Evolutionary conservation across 1,139 yeast genomes (phyloP).

Genomic region (Lodderomyces elongisporus): DNA sequence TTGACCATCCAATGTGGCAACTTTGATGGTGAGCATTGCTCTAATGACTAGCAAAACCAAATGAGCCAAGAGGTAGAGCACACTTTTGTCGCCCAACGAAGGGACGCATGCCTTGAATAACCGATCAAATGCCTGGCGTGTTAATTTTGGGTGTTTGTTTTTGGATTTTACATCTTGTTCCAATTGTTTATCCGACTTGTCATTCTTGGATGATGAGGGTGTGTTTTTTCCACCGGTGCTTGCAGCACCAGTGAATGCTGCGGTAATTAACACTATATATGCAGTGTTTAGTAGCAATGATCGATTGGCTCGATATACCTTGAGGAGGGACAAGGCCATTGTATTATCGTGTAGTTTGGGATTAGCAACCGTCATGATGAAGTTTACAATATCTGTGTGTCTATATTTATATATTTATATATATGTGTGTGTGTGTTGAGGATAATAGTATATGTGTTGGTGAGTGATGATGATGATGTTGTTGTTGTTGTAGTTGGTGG

Average conservation of each 20-base stretch:
- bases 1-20: conserved; percentile 83
- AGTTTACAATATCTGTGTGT: too few species aligned
- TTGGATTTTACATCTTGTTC: conserved; percentile 8
- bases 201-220: conserved; percentile 3
- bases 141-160: conserved; percentile 21
- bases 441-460: too few species aligned
- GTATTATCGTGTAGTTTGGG: conserved; percentile 6
- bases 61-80: conserved; percentile 50
- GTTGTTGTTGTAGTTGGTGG: too few species aligned
- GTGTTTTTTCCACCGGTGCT: conserved; percentile 17
- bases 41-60: conserved; percentile 58
- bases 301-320: conserved; percentile 42
- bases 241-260: conserved; percentile 45
- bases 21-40: conserved; percentile 73
- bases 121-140: conserved; percentile 29
- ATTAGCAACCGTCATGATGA: conserved; percentile 6
- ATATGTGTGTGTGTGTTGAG: too few species aligned
- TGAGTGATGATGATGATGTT: too few species aligned
- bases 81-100: conserved; percentile 24
- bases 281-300: conserved; percentile 46
- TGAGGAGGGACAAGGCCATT: conserved; percentile 25
- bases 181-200: conserved; percentile 8
- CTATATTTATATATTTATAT: neutral
- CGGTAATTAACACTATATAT: conserved; percentile 42
- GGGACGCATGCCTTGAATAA: conserved; percentile 41